Evolutionary conservation across 768 basidiomycete genomes (phyloP).

Genomic region (Agrocybe praecox): DNA sequence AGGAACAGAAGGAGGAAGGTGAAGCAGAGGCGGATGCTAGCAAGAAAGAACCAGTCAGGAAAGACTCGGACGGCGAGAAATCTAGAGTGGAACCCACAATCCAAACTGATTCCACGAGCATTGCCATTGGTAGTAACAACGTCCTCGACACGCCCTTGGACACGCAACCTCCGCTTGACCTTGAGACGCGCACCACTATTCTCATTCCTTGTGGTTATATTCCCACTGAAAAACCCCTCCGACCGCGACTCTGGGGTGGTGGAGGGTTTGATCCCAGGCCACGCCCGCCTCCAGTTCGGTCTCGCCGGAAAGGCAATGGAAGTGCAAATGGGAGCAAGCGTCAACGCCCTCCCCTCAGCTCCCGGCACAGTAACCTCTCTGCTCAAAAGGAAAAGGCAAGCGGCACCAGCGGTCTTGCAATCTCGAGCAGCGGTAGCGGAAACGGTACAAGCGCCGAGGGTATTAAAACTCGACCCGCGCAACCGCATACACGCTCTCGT

Average conservation of each 20-base stretch:
- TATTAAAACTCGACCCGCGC: not conserved
- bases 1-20: constrained; percentile 10
- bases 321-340: constrained; percentile 7
- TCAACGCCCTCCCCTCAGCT: not conserved
- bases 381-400: not conserved
- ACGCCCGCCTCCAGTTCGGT: constrained; percentile 16
- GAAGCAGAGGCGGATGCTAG: not conserved
- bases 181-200: constrained; percentile 52
- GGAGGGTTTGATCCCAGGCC: constrained; percentile 43
- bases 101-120: too few relatives aligned
- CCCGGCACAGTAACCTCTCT: constrained; percentile 6
- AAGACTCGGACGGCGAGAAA: constrained; percentile 1
- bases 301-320: constrained; percentile 14
- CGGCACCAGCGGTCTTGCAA: constrained; percentile 6
- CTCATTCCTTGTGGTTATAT: constrained; percentile 62
- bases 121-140: not conserved
- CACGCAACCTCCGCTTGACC: constrained; percentile 33
- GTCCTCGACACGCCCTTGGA: constrained; percentile 7
- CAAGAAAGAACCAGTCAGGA: not conserved
- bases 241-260: constrained; percentile 72
- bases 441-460: constrained; percentile 5
- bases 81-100: not conserved
- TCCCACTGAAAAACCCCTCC: constrained; percentile 53
- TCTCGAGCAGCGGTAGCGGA: constrained; percentile 6
- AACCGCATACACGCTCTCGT: constrained; percentile 22